phyloP scores from a whole-genome alignment of 305 asterid species.

The Fraxinus xanthoxyloides region DNA sequence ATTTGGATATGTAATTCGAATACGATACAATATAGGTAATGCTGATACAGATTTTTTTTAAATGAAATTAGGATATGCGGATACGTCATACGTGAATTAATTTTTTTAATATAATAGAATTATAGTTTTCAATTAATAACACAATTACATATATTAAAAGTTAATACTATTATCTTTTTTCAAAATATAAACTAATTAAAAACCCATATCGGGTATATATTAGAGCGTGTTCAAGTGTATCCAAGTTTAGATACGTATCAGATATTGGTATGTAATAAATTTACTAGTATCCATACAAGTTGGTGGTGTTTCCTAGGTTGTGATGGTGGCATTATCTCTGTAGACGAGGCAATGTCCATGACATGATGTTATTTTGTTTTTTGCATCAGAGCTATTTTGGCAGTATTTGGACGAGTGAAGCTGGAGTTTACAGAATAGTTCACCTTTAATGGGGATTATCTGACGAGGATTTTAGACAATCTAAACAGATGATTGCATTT shows the following conservation, averaged over 20 bases:
- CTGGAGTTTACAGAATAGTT: background rate
- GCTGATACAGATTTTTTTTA: background rate
- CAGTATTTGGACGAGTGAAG: background rate
- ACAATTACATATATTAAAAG: background rate
- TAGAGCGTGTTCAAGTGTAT: background rate
- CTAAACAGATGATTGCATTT: background rate
- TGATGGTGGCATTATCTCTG: background rate
- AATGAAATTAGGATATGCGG: background rate
- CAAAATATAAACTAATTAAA: background rate
- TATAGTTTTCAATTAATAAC: background rate
- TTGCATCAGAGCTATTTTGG: background rate
- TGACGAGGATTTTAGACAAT: background rate
- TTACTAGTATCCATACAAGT: background rate
- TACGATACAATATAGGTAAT: background rate
- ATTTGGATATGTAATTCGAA: no score
- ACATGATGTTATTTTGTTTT: background rate
- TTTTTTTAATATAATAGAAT: no score
- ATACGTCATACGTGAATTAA: no score
- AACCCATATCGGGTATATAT: background rate
- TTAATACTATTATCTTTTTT: background rate
- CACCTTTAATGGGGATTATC: background rate
- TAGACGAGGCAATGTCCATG: background rate
- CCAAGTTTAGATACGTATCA: background rate
- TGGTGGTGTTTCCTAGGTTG: background rate
- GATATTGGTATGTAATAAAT: background rate